phyloP scores from a whole-genome alignment of 2,329 filamentous ascomycete genomes.

The Claviceps maximensis region DNA sequence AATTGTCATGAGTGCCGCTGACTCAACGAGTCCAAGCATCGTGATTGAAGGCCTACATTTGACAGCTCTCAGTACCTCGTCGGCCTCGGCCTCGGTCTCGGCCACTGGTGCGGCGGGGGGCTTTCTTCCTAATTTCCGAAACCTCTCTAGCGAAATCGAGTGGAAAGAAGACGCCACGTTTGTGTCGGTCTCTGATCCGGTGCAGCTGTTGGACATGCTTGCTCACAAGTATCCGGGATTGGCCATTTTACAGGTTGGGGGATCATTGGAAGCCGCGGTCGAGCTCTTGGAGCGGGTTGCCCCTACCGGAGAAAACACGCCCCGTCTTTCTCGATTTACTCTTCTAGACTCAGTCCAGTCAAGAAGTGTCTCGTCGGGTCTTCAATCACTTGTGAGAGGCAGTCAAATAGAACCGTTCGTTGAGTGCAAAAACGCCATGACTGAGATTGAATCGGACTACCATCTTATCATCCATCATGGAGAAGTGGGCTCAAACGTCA shows the following conservation, averaged over 20 bases:
- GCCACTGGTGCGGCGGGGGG: constrained; percentile 12
- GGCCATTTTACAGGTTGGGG: constrained; percentile 26
- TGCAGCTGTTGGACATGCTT: constrained; percentile 18
- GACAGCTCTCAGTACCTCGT: constrained; percentile 19
- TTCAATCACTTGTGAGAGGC: constrained; percentile 6
- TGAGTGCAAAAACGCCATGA: constrained; percentile 14
- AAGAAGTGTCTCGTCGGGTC: constrained; percentile 2
- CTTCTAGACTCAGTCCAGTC: constrained; percentile 11
- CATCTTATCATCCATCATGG: constrained; percentile 19
- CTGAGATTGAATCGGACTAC: constrained; percentile 16
- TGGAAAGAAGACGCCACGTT: constrained; percentile 30
- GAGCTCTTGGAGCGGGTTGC: constrained; percentile 17
- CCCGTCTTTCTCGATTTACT: constrained; percentile 22
- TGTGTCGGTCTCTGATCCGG: constrained; percentile 10
- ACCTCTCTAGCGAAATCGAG: constrained; percentile 33
- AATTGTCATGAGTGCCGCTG: constrained; percentile 28
- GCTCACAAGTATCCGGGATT: constrained; percentile 27
- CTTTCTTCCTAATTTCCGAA: constrained; percentile 35
- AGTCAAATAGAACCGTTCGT: constrained; percentile 13
- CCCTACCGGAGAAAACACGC: constrained; percentile 11
- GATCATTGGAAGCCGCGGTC: constrained; percentile 8
- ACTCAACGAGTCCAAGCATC: constrained; percentile 22
- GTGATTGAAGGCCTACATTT: constrained; percentile 32
- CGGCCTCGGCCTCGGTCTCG: constrained; percentile 11
- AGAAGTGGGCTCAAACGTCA: constrained; percentile 8